phyloP scores from a whole-genome alignment of 2,329 filamentous ascomycete genomes.

The Clonostachys byssicola region DNA sequence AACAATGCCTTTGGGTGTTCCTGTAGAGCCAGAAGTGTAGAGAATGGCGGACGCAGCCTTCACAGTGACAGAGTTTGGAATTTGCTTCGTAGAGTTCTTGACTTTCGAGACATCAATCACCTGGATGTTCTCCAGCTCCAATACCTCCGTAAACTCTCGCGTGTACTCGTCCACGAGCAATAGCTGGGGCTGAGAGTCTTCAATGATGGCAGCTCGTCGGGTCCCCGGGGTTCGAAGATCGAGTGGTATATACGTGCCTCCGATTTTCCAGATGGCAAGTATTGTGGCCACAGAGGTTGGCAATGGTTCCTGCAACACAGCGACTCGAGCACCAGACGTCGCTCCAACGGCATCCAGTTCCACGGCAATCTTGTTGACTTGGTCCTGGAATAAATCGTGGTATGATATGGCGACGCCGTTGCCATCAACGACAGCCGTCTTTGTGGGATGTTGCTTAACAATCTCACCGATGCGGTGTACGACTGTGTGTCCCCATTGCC shows the following conservation, averaged over 20 bases:
- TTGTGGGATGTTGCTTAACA: slow-evolving; percentile 5
- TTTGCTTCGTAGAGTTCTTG: slow-evolving; percentile 2
- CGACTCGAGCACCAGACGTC: slow-evolving; percentile 17
- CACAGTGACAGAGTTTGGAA: background rate
- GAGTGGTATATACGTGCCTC: slow-evolving; percentile 29
- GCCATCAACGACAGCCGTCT: slow-evolving; percentile 11
- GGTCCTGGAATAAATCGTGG: slow-evolving; percentile 17
- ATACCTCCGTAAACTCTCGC: background rate
- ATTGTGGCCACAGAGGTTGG: slow-evolving; percentile 27
- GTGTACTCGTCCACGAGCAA: slow-evolving; percentile 5
- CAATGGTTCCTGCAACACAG: slow-evolving; percentile 30
- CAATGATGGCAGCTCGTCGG: slow-evolving; percentile 21
- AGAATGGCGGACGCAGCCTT: slow-evolving; percentile 11
- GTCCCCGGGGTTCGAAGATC: slow-evolving; percentile 23
- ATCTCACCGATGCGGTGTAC: slow-evolving; percentile 28
- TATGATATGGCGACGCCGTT: slow-evolving; percentile 23
- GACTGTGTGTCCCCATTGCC: slow-evolving; percentile 28
- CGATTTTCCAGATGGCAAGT: slow-evolving; percentile 31
- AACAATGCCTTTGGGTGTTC: slow-evolving; percentile 32
- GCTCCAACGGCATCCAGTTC: slow-evolving; percentile 6
- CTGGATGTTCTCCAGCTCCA: slow-evolving; percentile 2
- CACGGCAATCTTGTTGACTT: slow-evolving; percentile 22
- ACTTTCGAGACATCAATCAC: slow-evolving; percentile 4
- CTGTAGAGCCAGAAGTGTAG: slow-evolving; percentile 21
- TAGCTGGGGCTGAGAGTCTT: slow-evolving; percentile 15